Evolutionary conservation across 2,329 filamentous ascomycete genomes (phyloP), one percentile per base, ranked within the genome.

Genomic region (Claviceps fusiformis): DNA sequence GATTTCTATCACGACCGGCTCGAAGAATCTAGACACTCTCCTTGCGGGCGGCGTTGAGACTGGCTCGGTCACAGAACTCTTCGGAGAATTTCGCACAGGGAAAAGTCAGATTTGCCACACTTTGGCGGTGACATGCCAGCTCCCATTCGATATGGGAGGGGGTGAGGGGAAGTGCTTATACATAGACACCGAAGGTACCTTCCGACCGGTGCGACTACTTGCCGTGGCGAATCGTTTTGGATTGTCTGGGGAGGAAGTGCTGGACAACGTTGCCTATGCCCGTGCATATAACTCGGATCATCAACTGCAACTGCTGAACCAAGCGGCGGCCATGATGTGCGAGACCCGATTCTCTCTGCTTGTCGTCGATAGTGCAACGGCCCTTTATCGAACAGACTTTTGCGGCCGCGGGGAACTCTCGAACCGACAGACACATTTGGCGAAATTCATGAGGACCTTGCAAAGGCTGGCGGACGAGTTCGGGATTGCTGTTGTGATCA

Each of bases 41-140:
- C 80, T 98, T 17, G 93, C 92, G 35, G 93, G 93, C 63, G 93
- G 93, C 56, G 81, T 98, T 52, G 95, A 98, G 71, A 98, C 93
- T 0, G 95, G 95, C 48, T 97, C 91, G 9, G 95, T 98, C 54
- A 98, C 95, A 0, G 95, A 98, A 71, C 85, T 98, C 3, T 98
- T 98, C 67, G 93, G 93, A 67, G 93, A 98, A 70, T 98, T 98
- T 67, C 81, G 93, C 63, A 98, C 93, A 0, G 95, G 93, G 70
- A 98, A 98, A 74, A 95, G 90, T 75, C 93, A 98, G 71, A 92
- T 98, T 56, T 98, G 93, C 64, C 95, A 98, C 69, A 98, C 93
- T 0, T 78, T 98, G n/a, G 93, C 95, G 0, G 93, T 98, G 35
- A 98, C 93, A 50, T 98, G 95, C 67, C 93, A 98, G 70, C 71